Evolutionary conservation across 495 filamentous ascomycete genomes (phyloP).

Genomic region (Friedmanniomyces endolithicus): DNA sequence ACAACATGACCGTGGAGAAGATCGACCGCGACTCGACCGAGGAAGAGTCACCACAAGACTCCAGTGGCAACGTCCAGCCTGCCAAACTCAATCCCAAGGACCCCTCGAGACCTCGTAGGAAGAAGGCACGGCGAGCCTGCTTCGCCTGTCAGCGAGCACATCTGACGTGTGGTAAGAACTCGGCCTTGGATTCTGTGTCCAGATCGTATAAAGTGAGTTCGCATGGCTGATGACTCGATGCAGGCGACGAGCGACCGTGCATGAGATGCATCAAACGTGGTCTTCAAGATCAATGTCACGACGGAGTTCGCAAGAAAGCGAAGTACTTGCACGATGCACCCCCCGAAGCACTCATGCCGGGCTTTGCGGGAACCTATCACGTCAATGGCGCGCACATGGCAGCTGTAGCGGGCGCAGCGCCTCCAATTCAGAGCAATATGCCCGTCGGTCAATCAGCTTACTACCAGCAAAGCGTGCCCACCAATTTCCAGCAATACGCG

Average conservation of each 20-base stretch:
- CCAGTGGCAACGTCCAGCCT: conserved; percentile 44
- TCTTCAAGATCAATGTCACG: conserved; percentile 78
- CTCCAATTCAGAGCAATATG: neutral
- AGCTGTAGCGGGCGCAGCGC: neutral
- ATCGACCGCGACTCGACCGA: conserved; percentile 45
- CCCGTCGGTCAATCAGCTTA: conserved; percentile 16
- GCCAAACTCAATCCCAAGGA: conserved; percentile 55
- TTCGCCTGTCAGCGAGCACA: conserved; percentile 95
- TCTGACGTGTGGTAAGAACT: conserved; percentile 75
- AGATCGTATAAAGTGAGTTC: neutral
- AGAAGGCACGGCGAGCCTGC: conserved; percentile 91
- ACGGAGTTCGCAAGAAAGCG: conserved; percentile 95
- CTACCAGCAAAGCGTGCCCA: conserved; percentile 14
- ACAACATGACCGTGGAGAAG: conserved; percentile 44
- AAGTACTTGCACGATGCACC: conserved; percentile 97
- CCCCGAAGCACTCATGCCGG: conserved; percentile 57
- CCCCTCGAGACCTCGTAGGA: conserved; percentile 72
- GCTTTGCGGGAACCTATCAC: conserved; percentile 39
- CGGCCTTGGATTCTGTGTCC: neutral
- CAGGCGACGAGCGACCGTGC: conserved; percentile 82
- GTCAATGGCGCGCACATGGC: conserved; percentile 24
- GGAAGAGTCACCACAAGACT: conserved; percentile 37
- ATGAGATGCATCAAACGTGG: conserved; percentile 87
- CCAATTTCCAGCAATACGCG: conserved; percentile 3
- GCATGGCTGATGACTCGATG: neutral